Evolutionary conservation across 768 basidiomycete species (phyloP), one percentile per base, ranked within the genome.

Genomic region (Tylopilus intermedius): DNA sequence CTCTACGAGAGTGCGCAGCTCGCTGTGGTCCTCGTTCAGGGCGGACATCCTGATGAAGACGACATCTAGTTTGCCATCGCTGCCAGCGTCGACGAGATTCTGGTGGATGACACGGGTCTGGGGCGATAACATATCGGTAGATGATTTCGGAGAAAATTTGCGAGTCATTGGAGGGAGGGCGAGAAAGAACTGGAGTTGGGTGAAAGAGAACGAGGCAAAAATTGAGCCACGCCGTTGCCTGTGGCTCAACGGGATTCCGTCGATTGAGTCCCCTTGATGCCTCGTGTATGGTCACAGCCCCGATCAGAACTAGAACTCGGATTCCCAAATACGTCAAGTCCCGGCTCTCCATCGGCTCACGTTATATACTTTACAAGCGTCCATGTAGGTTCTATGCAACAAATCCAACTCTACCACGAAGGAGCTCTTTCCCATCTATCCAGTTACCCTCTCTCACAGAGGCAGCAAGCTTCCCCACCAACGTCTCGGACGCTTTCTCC

Each of bases 41-140:
- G 47, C 42, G 3, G 62, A 46, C 59, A 68, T 57, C 14, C 52
- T 57, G 49, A 59, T 27, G 11, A 58, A 15, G 22, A 49, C 11
- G 27, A 62, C 43, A 0, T 59, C 52, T 22, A 69, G 50, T 26
- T 26, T 64, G 32, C 63, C 59, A 41, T 65, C 65, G 32, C 21
- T 58, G 48, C 63, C 67, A 5, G 58, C 44, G 14, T 67, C 47
- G 42, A 69, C 26, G 32, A 69, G 60, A 40, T 66, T 66, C 39
- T 71, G 69, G 27, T 62, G 41, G 29, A 69, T 51, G 8, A 56
- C n/a, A 1, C 63, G 65, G 33, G 55, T 56, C 11, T 40, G 46
- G 15, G 1, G 61, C 18, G 4, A 35, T 5, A 51, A 32, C 55
- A 62, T 59, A 9, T 44, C 47, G 15, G 42, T 22, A 0, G 45